phyloP scores from a whole-genome alignment of 192 early-diverging fungal species.

The Dissophora globulifera region DNA sequence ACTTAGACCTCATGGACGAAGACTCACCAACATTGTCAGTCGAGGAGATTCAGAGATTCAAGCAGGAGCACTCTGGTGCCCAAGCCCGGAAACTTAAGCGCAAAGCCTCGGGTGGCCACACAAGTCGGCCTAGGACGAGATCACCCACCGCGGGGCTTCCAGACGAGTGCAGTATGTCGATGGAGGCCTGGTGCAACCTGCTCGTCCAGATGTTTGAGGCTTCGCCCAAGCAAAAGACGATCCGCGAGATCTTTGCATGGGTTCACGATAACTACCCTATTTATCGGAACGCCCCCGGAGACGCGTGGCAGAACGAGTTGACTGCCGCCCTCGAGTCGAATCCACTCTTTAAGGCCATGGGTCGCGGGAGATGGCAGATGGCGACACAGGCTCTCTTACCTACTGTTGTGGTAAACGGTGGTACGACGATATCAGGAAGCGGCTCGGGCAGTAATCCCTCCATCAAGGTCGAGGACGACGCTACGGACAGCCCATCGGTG shows the following conservation, averaged over 20 bases:
- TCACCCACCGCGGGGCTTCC: constrained; percentile 36
- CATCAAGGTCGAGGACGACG: constrained; percentile 33
- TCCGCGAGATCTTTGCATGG: constrained; percentile 54
- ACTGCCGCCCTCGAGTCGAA: constrained; percentile 53
- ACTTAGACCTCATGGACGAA: constrained; percentile 26
- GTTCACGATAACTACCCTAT: constrained; percentile 56
- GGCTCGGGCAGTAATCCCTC: constrained; percentile 10
- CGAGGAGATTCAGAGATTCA: constrained; percentile 47
- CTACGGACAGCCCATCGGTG: constrained; percentile 45
- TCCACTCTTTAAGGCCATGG: constrained; percentile 53
- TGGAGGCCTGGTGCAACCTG: constrained; percentile 55
- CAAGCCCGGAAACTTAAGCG: constrained; percentile 33
- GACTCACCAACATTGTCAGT: constrained; percentile 42
- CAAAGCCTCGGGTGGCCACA: constrained; percentile 34
- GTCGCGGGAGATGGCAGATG: constrained; percentile 56
- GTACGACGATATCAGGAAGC: constrained; percentile 5
- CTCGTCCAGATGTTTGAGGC: constrained; percentile 56
- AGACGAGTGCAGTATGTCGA: constrained; percentile 53
- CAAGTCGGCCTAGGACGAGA: constrained; percentile 32
- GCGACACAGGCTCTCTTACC: constrained; percentile 40
- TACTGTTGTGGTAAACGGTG: constrained; percentile 24
- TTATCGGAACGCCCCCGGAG: constrained; percentile 51
- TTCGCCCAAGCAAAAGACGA: constrained; percentile 57
- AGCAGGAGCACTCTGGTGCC: constrained; percentile 38
- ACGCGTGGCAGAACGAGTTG: constrained; percentile 52